Conservation (phyloP, 2,329 filamentous ascomycete genomes). For the Berkeleyomyces rouxiae region DNA sequence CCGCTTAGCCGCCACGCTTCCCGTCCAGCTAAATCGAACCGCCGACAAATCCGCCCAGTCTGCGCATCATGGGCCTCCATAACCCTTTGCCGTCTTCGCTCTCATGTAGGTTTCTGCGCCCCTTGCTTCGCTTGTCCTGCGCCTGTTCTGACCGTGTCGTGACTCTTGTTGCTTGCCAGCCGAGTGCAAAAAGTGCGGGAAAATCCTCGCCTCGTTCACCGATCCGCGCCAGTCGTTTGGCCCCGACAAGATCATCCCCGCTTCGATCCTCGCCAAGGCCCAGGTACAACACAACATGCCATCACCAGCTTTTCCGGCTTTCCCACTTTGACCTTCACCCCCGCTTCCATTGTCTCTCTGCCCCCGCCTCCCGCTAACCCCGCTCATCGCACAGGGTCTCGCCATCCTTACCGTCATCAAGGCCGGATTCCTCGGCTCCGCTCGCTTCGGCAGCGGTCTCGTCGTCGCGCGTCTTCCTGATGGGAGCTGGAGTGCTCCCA, state of each 20-base stretch:
- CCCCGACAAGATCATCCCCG: slow-evolving; percentile 93
- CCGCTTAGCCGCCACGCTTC: not conserved
- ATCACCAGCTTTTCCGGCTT: not conserved
- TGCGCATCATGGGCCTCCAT: slow-evolving; percentile 41
- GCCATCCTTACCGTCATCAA: slow-evolving; percentile 77
- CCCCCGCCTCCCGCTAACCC: not conserved
- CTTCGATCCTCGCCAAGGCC: slow-evolving; percentile 71
- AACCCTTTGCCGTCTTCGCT: slow-evolving; percentile 51
- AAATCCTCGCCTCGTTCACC: slow-evolving; percentile 87
- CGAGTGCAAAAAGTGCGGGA: slow-evolving; percentile 93
- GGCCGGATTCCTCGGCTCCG: slow-evolving; percentile 70
- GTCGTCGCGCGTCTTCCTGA: slow-evolving; percentile 66
- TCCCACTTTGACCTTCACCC: not conserved
- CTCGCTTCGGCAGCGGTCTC: slow-evolving; percentile 64
- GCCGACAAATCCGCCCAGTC: too few relatives aligned
- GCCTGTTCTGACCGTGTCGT: not conserved
- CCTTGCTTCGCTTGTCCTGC: not conserved
- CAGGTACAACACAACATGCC: slow-evolving; percentile 41
- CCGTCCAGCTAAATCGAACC: too few relatives aligned
- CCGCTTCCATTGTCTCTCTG: not conserved
- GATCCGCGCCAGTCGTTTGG: slow-evolving; percentile 87
- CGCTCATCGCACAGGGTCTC: slow-evolving; percentile 38
- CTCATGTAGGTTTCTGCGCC: slow-evolving; percentile 39
- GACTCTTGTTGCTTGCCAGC: slow-evolving; percentile 33
- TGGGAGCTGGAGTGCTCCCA: slow-evolving; percentile 66